Conservation (phyloP, 208 protist species). For the Acanthamoeba lenticulata region DNA sequence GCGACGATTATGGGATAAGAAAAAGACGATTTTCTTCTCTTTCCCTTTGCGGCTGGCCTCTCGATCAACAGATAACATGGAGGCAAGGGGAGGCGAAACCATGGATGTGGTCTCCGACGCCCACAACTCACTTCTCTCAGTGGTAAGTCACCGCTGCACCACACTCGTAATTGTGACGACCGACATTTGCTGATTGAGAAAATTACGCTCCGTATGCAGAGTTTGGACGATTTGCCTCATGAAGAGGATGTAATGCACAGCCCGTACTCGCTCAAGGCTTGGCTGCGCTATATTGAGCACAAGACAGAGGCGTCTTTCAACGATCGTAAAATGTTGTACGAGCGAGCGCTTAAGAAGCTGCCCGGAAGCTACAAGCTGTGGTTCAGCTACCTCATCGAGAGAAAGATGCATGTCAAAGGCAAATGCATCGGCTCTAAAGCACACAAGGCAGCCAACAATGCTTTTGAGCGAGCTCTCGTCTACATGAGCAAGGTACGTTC, state of each 20-base stretch:
- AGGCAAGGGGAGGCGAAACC: background rate
- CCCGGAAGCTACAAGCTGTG: constrained; percentile 89
- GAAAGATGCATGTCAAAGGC: constrained; percentile 51
- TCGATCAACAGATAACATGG: too few species aligned
- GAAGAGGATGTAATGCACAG: constrained; percentile 55
- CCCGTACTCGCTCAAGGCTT: constrained; percentile 47
- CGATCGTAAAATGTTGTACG: constrained; percentile 75
- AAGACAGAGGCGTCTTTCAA: background rate
- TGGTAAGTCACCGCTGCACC: background rate
- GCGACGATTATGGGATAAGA: too few species aligned
- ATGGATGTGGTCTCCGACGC: background rate
- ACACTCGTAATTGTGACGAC: too few species aligned
- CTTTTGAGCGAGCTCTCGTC: constrained; percentile 88
- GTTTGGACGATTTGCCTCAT: constrained; percentile 38
- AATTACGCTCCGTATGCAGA: background rate
- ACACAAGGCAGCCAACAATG: constrained; percentile 82
- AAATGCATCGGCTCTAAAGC: constrained; percentile 70
- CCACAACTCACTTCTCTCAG: background rate
- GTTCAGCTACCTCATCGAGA: constrained; percentile 79
- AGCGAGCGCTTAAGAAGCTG: constrained; percentile 84
- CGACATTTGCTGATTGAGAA: too few species aligned
- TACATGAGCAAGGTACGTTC: constrained; percentile 90
- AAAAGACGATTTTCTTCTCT: too few species aligned
- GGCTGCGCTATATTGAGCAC: constrained; percentile 24
- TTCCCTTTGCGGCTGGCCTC: too few species aligned